Evolutionary conservation across 202 grass and related monocot species (phyloP).

Genomic region (Sporobolus alterniflorus): DNA sequence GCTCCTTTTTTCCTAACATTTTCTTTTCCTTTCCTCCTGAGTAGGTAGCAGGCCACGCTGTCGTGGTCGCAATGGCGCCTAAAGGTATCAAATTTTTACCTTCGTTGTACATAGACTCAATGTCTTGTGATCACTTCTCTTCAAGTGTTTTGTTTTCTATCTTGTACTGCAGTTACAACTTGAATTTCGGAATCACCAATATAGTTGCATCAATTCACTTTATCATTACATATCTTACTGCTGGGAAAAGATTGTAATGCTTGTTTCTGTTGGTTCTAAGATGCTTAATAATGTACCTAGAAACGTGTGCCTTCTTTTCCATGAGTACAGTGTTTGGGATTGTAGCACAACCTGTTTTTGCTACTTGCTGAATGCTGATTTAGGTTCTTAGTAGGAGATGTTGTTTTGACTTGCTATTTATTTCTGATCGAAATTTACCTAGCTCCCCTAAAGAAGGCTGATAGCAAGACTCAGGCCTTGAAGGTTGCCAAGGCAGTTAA

Average conservation of each 20-base stretch:
- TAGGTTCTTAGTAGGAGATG: not conserved
- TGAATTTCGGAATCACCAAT: not conserved
- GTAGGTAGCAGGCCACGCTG: not conserved
- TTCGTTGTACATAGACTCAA: not conserved
- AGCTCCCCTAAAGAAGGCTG: conserved; percentile 28
- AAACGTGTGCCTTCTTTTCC: not conserved
- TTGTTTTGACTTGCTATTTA: not conserved
- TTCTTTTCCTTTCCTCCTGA: not conserved
- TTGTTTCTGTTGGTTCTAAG: not conserved
- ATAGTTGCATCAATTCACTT: too few species aligned
- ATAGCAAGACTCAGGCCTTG: conserved; percentile 51
- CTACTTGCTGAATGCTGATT: not conserved
- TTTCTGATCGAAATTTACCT: not conserved
- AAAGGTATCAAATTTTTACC: not conserved
- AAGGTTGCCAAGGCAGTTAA: conserved; percentile 64
- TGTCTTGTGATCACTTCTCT: not conserved
- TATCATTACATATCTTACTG: not conserved
- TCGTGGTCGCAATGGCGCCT: conserved; percentile 17
- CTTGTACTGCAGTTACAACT: too few species aligned
- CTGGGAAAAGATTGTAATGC: not conserved
- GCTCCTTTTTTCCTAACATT: not conserved
- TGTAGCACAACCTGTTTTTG: not conserved
- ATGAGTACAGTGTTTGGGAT: not conserved
- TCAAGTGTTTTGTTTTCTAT: not conserved
- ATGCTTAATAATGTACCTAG: not conserved